These are phyloP conservation scores for Fusarium globosum DNA, from an alignment of 2,329 filamentous ascomycete genomes.

Conservation along the genomic window DNA sequence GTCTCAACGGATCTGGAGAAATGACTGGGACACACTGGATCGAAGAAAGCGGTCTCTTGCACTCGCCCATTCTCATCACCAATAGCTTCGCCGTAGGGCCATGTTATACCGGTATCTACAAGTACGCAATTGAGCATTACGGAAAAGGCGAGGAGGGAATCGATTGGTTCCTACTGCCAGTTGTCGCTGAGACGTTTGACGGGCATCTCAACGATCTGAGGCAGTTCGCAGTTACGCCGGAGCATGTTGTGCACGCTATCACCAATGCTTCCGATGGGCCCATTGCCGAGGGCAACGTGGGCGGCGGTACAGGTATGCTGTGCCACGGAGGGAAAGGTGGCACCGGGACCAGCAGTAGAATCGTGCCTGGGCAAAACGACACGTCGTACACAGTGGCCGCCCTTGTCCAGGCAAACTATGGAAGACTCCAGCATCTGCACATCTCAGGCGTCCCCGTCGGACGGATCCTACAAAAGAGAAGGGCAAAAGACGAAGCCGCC, in stretches of 20 bases:
- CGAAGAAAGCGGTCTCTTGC: not conserved
- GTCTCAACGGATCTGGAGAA: not conserved
- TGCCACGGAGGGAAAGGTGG: not conserved
- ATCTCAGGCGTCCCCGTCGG: not conserved
- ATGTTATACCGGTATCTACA: not conserved
- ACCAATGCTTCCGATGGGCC: not conserved
- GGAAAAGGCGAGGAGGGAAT: not conserved
- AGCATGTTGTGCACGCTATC: not conserved
- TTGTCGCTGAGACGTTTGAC: not conserved
- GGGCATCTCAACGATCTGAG: not conserved
- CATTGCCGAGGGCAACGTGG: not conserved
- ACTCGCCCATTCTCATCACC: not conserved
- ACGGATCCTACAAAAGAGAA: not conserved
- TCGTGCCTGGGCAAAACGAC: not conserved
- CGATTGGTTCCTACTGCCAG: not conserved
- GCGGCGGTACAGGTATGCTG: not conserved
- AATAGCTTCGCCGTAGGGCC: not conserved
- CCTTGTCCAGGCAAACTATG: not conserved
- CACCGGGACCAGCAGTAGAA: not conserved
- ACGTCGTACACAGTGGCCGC: not conserved
- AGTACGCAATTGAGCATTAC: not conserved
- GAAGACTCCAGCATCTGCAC: not conserved
- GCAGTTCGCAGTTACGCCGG: not conserved
- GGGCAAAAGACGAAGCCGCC: not conserved
- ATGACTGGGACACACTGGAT: not conserved